Conservation (phyloP, 2,329 filamentous ascomycete genomes). For the Chrysoporthe cubensis region DNA sequence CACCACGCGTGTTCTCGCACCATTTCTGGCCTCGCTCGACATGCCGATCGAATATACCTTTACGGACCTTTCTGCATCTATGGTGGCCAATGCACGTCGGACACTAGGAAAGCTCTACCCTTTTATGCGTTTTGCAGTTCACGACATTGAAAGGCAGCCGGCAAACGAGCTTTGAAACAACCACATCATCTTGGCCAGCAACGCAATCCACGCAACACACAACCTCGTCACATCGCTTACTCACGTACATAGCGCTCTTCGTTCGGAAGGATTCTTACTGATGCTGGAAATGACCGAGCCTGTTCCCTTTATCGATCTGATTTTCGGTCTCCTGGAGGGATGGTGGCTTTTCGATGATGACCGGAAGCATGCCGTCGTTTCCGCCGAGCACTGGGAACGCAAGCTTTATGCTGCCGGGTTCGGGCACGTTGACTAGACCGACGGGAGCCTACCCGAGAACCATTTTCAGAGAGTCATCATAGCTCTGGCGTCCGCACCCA, state of each 20-base stretch:
- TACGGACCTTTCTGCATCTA: constrained; percentile 42
- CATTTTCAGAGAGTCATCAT: constrained; percentile 31
- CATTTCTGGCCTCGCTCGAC: constrained; percentile 33
- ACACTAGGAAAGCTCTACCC: constrained; percentile 30
- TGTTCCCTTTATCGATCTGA: constrained; percentile 32
- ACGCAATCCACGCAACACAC: constrained; percentile 41
- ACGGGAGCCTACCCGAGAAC: constrained; percentile 30
- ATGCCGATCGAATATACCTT: constrained; percentile 43
- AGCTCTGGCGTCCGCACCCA: not conserved
- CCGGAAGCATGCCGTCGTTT: constrained; percentile 31
- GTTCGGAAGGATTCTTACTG: constrained; percentile 39
- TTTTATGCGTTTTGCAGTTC: constrained; percentile 36
- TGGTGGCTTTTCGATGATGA: constrained; percentile 42
- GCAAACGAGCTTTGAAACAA: constrained; percentile 30
- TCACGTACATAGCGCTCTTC: constrained; percentile 35
- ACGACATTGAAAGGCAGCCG: constrained; percentile 38
- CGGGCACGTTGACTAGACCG: constrained; percentile 38
- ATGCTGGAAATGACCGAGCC: constrained; percentile 35
- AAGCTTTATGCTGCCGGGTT: constrained; percentile 36
- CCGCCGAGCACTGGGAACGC: constrained; percentile 33
- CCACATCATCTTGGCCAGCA: constrained; percentile 38
- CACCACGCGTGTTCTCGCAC: constrained; percentile 37
- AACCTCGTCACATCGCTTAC: constrained; percentile 30
- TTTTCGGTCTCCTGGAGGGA: constrained; percentile 41
- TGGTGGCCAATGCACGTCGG: constrained; percentile 38